Evolutionary conservation across 2,329 filamentous ascomycete genomes (phyloP).

Genomic region (Dactylonectria macrodidyma): DNA sequence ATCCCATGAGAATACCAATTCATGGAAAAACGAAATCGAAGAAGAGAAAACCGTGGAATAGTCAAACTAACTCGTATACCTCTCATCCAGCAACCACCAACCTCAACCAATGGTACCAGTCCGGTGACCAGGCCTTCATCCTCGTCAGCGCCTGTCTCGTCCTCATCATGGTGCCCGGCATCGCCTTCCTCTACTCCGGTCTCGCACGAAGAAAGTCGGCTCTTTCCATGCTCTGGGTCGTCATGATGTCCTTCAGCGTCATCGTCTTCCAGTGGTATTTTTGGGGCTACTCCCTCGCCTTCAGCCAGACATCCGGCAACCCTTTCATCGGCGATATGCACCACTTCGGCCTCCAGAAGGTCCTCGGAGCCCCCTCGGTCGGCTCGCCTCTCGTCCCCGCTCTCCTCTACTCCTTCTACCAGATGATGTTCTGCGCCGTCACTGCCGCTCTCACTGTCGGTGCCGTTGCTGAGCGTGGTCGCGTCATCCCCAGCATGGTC

Average conservation of each 20-base stretch:
- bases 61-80: conserved; percentile 17
- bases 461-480: conserved; percentile 93
- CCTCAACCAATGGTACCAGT: conserved; percentile 94
- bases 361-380: conserved; percentile 86
- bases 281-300: conserved; percentile 97
- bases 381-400: conserved; percentile 91
- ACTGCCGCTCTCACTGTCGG: conserved; percentile 94
- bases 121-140: conserved; percentile 96
- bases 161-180: conserved; percentile 95
- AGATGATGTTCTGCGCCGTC: conserved; percentile 98
- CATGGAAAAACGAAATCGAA: background rate
- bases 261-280: conserved; percentile 99
- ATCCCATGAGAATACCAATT: no score
- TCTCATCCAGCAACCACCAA: conserved; percentile 78
- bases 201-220: conserved; percentile 98
- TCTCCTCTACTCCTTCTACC: conserved; percentile 94
- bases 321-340: conserved; percentile 92
- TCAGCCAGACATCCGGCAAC: conserved; percentile 85
- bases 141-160: conserved; percentile 93
- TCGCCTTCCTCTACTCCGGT: conserved; percentile 97
- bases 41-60: background rate
- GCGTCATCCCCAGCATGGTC: conserved; percentile 92
- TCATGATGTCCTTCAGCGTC: conserved; percentile 93
- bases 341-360: conserved; percentile 91
- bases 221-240: conserved; percentile 96